A percentile compares a stretch with the other conserved stretches of the same genome.
phyloP scores from a whole-genome alignment of 2,329 filamentous ascomycete species.

The Trichoderma sp. region DNA sequence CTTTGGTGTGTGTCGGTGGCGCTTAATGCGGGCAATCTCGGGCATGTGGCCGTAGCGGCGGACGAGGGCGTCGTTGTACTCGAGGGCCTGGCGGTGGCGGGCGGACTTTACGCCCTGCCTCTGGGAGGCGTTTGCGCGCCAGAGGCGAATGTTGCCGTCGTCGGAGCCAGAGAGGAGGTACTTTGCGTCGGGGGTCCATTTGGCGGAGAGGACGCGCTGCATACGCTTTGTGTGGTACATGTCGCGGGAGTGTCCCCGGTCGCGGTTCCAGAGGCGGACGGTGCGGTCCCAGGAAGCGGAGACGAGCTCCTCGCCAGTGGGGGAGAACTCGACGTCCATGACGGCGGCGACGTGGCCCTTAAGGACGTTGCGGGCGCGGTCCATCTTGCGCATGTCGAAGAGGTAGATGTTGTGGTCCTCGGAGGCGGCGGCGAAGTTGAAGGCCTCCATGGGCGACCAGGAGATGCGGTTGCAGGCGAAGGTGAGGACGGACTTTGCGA shows the following conservation, averaged over 20 bases:
- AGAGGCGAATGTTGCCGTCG: slow-evolving; percentile 84
- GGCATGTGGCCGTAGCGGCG: slow-evolving; percentile 92
- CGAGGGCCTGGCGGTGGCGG: slow-evolving; percentile 79
- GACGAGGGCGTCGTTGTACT: slow-evolving; percentile 85
- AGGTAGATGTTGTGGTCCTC: slow-evolving; percentile 89
- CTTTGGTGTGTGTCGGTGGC: slow-evolving; percentile 88
- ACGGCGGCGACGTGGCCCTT: slow-evolving; percentile 88
- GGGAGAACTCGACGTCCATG: slow-evolving; percentile 94
- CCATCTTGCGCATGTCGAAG: slow-evolving; percentile 92
- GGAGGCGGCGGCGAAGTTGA: slow-evolving; percentile 89
- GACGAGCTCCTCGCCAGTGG: slow-evolving; percentile 90
- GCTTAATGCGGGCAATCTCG: slow-evolving; percentile 84
- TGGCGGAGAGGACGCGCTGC: slow-evolving; percentile 86
- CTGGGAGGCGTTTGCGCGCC: slow-evolving; percentile 82
- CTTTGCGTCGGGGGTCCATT: slow-evolving; percentile 84
- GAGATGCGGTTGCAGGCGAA: slow-evolving; percentile 80
- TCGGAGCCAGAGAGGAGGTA: slow-evolving; percentile 90
- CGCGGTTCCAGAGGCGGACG: slow-evolving; percentile 78
- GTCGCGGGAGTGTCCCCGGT: slow-evolving; percentile 81
- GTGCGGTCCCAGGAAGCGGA: slow-evolving; percentile 84
- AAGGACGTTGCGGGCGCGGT: slow-evolving; percentile 81
- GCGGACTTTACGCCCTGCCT: slow-evolving; percentile 83
- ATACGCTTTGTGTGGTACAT: slow-evolving; percentile 97
- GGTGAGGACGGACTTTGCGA: slow-evolving; percentile 76
- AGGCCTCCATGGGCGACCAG: slow-evolving; percentile 97